Base-by-base conservation (phyloP, 2,329 filamentous ascomycete species). In the Ceratocystis huliohia region DNA sequence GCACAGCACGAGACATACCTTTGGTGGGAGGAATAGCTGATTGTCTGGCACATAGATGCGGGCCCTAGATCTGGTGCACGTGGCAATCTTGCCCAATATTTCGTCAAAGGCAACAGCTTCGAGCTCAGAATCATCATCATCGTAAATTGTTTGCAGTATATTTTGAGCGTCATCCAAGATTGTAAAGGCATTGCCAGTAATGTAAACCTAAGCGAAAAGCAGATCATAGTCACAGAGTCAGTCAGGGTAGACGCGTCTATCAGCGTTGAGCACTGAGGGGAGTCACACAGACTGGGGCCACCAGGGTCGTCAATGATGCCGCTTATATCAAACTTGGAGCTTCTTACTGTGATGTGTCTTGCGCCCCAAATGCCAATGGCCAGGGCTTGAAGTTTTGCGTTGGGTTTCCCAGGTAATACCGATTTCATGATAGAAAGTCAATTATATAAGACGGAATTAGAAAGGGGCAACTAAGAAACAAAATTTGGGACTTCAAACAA, bases 111-210 rank as follows among this genome's bases (percentile, higher is more conserved):
- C 83, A 69, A 97, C 84, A 33, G 91, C 88, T 69, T 91, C 83
- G 33, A 97, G 78, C 41, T 75, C 74, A 17, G 77, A 80, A 28
- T 85, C 80, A 72, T 95, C 87, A 72, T 94, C 87, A 72, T 94
- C 86, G 77, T 96, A 96, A 70, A 96, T 88, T 3, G 92, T 96
- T 75, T 99, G 94, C 44, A 96, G 77, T 69, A 96, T 84, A 65
- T 83, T 83, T 69, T 87, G 81, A 64, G 89, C 83, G 63, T 85
- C 88, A 73, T 84, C 83, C 71, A 97, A 85, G 72, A 99, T 87
- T 65, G 94, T 85, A 70, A 97, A 84, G 69, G 90, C 90, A 76
- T 88, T 89, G 72, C 93, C 93, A 68, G 89, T 94, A 70, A 96
- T 88, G 77, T 97, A 99, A 64, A 85, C 84, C 90, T 95, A 72